Evolutionary conservation across 2,329 filamentous ascomycete genomes (phyloP), one percentile per base, ranked within the genome.

Genomic region (Nemania serpens): DNA sequence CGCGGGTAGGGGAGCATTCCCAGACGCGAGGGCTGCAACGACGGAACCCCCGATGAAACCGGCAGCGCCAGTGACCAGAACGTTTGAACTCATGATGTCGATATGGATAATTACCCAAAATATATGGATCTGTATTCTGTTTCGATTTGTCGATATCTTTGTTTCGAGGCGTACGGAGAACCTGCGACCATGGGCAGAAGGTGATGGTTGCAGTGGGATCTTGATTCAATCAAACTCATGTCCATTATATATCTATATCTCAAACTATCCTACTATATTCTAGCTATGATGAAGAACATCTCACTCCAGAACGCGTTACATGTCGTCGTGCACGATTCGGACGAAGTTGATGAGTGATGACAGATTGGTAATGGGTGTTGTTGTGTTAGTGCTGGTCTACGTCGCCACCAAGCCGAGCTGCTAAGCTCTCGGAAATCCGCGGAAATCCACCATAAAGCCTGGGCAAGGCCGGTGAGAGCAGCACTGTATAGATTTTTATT

Each of bases 21-120:
- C 64, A 25, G 65, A 61, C 3, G 74, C 17, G 6, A 78, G 66
- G 37, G 75, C 70, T 0, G 75, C 70, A 22, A 78, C 39, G 22
- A 78, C 43, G 22, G 76, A 76, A 15, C 76, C 76, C 13, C 76
- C 68, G 46, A 70, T 67, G 41, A 63, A 68, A 42, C 69, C 66
- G 18, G 66, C 68, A 47, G 66, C 68, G 25, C 69, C 68, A 25
- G 69, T 70, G 43, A 70, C 60, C 2, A 70, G 42, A 15, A 70
- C 66, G 29, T 74, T 75, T 2, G 56, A 39, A 50, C 15, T 25
- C 67, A 69, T 68, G 25, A 48, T 61, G 11, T 42, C 45, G n/a
- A 36, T 13, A 18, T 11, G 15, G n/a, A 36, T 33, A 36, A 13
- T 2, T 4, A 15, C 34, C 10, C 3, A 17, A 13, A 20, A 29